Conservation (phyloP, 1,284 basidiomycete species). For the Trametes sp. region DNA sequence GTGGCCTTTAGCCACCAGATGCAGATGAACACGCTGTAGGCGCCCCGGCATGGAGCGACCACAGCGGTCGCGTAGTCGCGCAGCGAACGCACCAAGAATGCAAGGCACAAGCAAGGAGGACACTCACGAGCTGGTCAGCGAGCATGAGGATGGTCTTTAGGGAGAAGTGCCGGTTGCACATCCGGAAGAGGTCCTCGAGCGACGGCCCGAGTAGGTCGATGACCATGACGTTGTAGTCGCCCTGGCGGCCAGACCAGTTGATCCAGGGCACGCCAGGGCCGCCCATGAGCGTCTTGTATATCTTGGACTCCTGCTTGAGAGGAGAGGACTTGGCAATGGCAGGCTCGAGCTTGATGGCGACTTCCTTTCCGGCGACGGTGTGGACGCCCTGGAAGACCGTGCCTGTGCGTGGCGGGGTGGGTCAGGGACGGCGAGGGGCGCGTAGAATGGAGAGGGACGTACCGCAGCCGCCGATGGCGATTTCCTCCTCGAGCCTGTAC, state of each 20-base stretch:
- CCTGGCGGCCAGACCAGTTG: slow-evolving; percentile 93
- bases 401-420: slow-evolving; percentile 51
- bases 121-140: slow-evolving; percentile 88
- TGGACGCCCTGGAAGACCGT: slow-evolving; percentile 96
- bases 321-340: slow-evolving; percentile 83
- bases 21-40: slow-evolving; percentile 1
- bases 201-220: slow-evolving; percentile 94
- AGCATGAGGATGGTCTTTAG: slow-evolving; percentile 93
- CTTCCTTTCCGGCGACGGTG: slow-evolving; percentile 95
- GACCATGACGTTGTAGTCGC: slow-evolving; percentile 97
- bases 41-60: slow-evolving; percentile 10
- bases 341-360: slow-evolving; percentile 96
- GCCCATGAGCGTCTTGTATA: slow-evolving; percentile 93
- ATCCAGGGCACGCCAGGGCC: slow-evolving; percentile 95
- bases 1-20: neutral
- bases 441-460: slow-evolving; percentile 36
- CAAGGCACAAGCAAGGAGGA: slow-evolving; percentile 1
- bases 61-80: slow-evolving; percentile 1
- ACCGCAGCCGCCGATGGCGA: slow-evolving; percentile 95
- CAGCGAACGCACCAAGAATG: neutral
- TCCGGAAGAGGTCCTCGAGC: slow-evolving; percentile 94
- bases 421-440: slow-evolving; percentile 13
- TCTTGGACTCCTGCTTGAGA: slow-evolving; percentile 91
- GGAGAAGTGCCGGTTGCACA: slow-evolving; percentile 91
- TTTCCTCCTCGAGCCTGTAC: slow-evolving; percentile 94